phyloP scores from a whole-genome alignment of 306 rosid species.

The Canavalia ensiformis region DNA sequence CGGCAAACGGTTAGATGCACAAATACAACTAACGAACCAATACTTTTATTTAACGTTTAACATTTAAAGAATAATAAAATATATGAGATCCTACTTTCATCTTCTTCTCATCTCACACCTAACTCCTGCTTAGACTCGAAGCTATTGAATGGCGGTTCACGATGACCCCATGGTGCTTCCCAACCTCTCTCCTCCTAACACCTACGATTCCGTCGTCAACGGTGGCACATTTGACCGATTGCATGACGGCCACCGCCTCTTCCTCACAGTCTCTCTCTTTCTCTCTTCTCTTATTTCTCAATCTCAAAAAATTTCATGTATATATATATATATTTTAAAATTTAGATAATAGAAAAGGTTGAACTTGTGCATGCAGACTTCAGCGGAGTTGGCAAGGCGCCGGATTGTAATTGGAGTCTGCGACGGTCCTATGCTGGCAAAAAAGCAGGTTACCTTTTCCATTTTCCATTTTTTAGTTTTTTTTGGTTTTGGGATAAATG shows the following conservation, averaged over 20 bases:
- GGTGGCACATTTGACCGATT: slow-evolving; percentile 96
- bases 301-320: not conserved
- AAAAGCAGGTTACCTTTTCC: slow-evolving; percentile 66
- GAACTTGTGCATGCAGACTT: slow-evolving; percentile 59
- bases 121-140: slow-evolving; percentile 7
- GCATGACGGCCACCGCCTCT: slow-evolving; percentile 92
- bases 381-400: slow-evolving; percentile 73
- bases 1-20: not conserved
- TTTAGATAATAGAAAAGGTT: not conserved
- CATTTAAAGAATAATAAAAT: too few relatives aligned
- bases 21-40: not conserved
- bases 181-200: slow-evolving; percentile 72
- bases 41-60: too few relatives aligned
- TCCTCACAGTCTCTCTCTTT: slow-evolving; percentile 71
- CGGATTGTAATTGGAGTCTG: slow-evolving; percentile 85
- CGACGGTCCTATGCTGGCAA: slow-evolving; percentile 87
- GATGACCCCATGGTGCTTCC: slow-evolving; percentile 61
- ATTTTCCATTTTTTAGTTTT: not conserved
- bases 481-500: not conserved
- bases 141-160: slow-evolving; percentile 56
- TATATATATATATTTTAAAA: not conserved
- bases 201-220: slow-evolving; percentile 79
- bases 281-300: not conserved
- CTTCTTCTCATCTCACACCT: too few relatives aligned
- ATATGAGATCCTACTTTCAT: too few relatives aligned